Conservation (phyloP, 1,284 basidiomycete genomes). For the Xerocomus minutiporus region DNA sequence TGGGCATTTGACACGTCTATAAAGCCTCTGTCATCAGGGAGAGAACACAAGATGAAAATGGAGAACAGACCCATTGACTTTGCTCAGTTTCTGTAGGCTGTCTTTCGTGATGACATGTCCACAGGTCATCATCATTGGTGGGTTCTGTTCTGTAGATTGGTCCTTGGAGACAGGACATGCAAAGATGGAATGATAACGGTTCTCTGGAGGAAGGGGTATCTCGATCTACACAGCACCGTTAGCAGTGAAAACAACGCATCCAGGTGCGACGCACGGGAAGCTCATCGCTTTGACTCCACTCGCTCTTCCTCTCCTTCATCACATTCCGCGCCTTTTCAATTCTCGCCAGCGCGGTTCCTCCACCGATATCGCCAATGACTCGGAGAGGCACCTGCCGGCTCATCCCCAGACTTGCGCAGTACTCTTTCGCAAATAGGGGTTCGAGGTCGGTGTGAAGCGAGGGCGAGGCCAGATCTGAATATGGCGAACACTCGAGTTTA, state of each 20-base stretch:
- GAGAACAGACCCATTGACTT: conserved; percentile 73
- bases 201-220: conserved; percentile 80
- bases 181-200: conserved; percentile 95
- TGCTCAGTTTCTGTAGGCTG: conserved; percentile 80
- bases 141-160: conserved; percentile 88
- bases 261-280: conserved; percentile 58
- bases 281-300: conserved; percentile 88
- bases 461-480: conserved; percentile 67
- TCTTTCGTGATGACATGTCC: conserved; percentile 93
- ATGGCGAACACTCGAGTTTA: conserved; percentile 64
- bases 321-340: conserved; percentile 92
- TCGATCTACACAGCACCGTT: conserved; percentile 67
- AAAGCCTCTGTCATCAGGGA: conserved; percentile 3
- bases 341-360: conserved; percentile 79
- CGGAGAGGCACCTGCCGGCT: conserved; percentile 83
- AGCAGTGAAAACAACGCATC: conserved; percentile 3
- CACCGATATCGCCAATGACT: conserved; percentile 87
- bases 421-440: conserved; percentile 83
- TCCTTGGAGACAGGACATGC: conserved; percentile 98
- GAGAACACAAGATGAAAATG: neutral
- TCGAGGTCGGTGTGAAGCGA: conserved; percentile 72
- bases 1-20: conserved; percentile 81
- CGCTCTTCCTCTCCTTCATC: conserved; percentile 87
- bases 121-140: conserved; percentile 96
- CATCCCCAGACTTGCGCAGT: conserved; percentile 83